A percentile compares a stretch with the other conserved stretches of the same genome.
Evolutionary conservation across 306 rosid species (phyloP).

Genomic region (Carpinus fangiana): DNA sequence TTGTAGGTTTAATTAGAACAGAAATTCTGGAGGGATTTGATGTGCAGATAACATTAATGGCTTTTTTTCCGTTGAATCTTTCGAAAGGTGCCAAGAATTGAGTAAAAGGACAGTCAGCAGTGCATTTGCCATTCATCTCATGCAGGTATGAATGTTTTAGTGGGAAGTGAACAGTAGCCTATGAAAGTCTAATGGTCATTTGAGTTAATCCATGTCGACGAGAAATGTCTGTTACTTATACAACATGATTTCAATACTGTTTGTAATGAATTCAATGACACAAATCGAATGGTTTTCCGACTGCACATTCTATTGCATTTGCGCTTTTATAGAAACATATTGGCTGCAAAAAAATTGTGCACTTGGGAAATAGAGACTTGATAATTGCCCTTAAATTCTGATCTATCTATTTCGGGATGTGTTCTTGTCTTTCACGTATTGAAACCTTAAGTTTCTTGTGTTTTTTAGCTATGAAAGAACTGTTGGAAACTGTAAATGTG

Average conservation of each 20-base stretch:
- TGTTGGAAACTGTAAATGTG: too few relatives aligned
- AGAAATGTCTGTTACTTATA: too few relatives aligned
- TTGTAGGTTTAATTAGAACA: constrained; percentile 81
- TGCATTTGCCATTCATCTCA: constrained; percentile 87
- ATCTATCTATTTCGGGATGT: too few relatives aligned
- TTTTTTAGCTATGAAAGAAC: too few relatives aligned
- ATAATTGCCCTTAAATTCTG: too few relatives aligned
- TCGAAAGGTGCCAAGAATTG: constrained; percentile 68
- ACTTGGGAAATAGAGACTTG: not conserved
- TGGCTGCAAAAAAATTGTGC: not conserved
- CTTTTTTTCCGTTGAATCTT: constrained; percentile 56
- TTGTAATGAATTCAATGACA: not conserved
- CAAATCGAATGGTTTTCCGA: not conserved
- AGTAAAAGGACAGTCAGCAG: constrained; percentile 85
- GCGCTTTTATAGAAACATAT: not conserved
- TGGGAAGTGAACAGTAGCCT: not conserved
- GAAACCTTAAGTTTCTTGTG: too few relatives aligned
- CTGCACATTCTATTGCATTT: not conserved
- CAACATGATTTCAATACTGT: too few relatives aligned
- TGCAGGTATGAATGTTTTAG: constrained; percentile 64
- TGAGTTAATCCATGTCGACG: not conserved
- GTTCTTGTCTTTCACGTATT: too few relatives aligned
- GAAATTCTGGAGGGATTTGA: constrained; percentile 95
- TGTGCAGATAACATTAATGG: constrained; percentile 80
- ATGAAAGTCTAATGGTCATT: not conserved